phyloP scores from a whole-genome alignment of 768 basidiomycete genomes.

The Ramaria rubella region DNA sequence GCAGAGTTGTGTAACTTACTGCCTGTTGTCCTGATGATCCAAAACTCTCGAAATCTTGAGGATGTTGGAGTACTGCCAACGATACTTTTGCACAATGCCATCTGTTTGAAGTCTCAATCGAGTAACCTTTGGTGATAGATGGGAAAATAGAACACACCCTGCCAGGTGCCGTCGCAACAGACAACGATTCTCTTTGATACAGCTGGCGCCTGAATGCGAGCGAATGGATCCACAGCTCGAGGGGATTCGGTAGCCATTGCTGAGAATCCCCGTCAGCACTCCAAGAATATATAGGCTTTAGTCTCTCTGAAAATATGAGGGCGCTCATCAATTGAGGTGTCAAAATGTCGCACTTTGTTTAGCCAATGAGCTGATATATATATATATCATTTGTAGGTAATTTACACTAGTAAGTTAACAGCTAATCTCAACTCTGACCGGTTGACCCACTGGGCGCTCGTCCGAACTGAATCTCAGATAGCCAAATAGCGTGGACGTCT shows the following conservation, averaged over 20 bases:
- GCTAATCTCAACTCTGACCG: no score
- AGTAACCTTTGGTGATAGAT: background rate
- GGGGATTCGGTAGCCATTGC: background rate
- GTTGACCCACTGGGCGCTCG: no score
- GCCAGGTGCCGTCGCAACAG: slow-evolving; percentile 53
- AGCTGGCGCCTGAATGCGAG: slow-evolving; percentile 5
- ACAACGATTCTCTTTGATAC: slow-evolving; percentile 57
- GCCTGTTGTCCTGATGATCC: slow-evolving; percentile 25
- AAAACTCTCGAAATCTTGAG: slow-evolving; percentile 27
- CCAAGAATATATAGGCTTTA: no score
- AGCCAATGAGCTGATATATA: no score
- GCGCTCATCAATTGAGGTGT: no score
- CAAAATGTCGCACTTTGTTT: no score
- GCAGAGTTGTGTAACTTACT: slow-evolving; percentile 16
- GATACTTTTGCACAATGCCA: slow-evolving; percentile 27
- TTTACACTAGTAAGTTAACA: no score
- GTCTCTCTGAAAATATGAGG: no score
- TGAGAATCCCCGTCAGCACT: no score
- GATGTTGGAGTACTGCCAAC: slow-evolving; percentile 12
- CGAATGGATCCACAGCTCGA: background rate
- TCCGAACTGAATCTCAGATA: no score
- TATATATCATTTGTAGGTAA: no score
- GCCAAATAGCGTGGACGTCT: no score
- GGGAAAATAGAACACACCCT: slow-evolving; percentile 36
- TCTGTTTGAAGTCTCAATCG: slow-evolving; percentile 26